Evolutionary conservation across 23 red algal species (phyloP).

Genomic region (Gracilaria domingensis): DNA sequence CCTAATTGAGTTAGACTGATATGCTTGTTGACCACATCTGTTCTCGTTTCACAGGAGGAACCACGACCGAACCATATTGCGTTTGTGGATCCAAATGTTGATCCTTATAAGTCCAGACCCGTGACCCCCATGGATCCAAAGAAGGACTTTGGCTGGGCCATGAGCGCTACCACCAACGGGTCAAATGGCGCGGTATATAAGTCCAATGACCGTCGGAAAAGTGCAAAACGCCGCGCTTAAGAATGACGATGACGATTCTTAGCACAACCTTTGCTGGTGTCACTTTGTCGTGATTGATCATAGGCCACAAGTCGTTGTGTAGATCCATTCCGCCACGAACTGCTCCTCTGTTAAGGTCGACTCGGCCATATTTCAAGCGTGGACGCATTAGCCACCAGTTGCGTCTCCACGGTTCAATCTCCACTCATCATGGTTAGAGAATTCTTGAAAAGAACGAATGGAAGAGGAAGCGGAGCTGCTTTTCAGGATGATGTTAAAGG

Average conservation of each 20-base stretch:
- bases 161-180: constrained; percentile 58
- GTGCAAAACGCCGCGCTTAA: constrained; percentile 54
- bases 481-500: background rate
- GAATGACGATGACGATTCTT: constrained; percentile 32
- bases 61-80: constrained; percentile 68
- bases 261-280: constrained; percentile 34
- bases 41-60: constrained; percentile 56
- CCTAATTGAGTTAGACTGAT: background rate
- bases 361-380: constrained; percentile 44
- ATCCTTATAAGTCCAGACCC: constrained; percentile 83
- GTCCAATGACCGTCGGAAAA: constrained; percentile 57
- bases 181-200: constrained; percentile 61
- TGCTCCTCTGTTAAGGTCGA: constrained; percentile 9
- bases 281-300: background rate
- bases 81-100: constrained; percentile 73
- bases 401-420: background rate
- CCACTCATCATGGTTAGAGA: too few relatives aligned
- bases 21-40: background rate
- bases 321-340: constrained; percentile 31
- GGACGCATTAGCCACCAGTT: constrained; percentile 30
- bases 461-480: background rate
- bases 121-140: constrained; percentile 84
- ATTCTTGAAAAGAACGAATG: too few relatives aligned
- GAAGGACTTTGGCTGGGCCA: constrained; percentile 88
- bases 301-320: constrained; percentile 41